Evolutionary conservation across 208 protist genomes (phyloP).

Genomic region (Trypanosoma platydactyli): DNA sequence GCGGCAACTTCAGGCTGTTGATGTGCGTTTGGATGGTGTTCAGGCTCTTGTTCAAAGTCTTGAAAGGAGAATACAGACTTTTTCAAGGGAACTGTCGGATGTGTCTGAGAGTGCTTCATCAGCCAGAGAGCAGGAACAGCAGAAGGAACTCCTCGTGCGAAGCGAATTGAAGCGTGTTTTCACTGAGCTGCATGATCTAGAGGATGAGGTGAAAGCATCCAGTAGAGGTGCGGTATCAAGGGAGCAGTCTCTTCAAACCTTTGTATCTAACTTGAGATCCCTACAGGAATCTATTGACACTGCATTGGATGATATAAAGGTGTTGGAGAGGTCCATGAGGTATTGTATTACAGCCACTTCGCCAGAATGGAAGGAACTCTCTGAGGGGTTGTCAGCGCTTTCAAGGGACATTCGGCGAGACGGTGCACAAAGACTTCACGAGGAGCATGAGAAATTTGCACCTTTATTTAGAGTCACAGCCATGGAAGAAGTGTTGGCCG

Average conservation of each 20-base stretch:
- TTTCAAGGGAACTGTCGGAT: slow-evolving; percentile 18
- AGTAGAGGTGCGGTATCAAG: neutral
- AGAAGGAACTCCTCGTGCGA: slow-evolving; percentile 1
- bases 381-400: neutral
- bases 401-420: neutral
- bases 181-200: neutral
- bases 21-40: slow-evolving; percentile 15
- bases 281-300: slow-evolving; percentile 9
- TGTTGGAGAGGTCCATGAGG: neutral
- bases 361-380: slow-evolving; percentile 8
- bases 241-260: neutral
- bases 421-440: neutral
- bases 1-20: slow-evolving; percentile 8
- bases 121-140: neutral
- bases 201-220: neutral
- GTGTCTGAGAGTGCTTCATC: neutral
- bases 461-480: neutral
- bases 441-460: slow-evolving; percentile 4
- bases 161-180: slow-evolving; percentile 16
- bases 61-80: slow-evolving; percentile 8
- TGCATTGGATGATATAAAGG: neutral
- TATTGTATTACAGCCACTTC: slow-evolving; percentile 12
- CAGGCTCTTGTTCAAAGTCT: slow-evolving; percentile 6
- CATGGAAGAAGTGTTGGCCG: neutral
- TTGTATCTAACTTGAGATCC: neutral